Conservation (phyloP, 495 filamentous ascomycete genomes). For the Neurospora sp. region DNA sequence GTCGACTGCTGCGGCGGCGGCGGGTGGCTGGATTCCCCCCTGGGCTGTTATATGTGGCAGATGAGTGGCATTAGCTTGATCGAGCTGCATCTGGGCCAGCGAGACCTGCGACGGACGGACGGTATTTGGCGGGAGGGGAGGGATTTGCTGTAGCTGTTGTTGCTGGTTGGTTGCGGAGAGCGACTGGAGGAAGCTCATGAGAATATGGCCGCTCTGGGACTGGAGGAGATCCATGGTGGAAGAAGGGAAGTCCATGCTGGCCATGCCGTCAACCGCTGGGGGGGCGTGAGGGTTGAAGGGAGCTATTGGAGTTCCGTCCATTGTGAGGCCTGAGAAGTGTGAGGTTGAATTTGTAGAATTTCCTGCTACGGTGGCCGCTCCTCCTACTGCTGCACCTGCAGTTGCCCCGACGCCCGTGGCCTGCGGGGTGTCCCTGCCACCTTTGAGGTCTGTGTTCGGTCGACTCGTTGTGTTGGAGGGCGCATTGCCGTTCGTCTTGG, state of each 20-base stretch:
- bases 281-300: not conserved
- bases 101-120: conserved; percentile 24
- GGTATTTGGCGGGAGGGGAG: conserved; percentile 13
- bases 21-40: conserved; percentile 9
- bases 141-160: conserved; percentile 4
- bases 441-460: not conserved
- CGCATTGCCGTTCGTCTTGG: not conserved
- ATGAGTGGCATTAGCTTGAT: conserved; percentile 1
- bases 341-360: not conserved
- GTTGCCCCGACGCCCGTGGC: not conserved
- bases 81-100: conserved; percentile 10
- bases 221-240: conserved; percentile 9
- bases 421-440: not conserved
- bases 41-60: not conserved
- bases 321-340: not conserved
- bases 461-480: not conserved
- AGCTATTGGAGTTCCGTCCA: not conserved
- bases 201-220: conserved; percentile 7
- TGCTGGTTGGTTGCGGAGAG: conserved; percentile 5
- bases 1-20: conserved; percentile 14
- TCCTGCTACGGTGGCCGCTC: not conserved
- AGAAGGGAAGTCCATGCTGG: conserved; percentile 2
- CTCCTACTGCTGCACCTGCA: not conserved
- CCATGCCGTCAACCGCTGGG: not conserved
- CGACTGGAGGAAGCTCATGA: conserved; percentile 19